Conservation (phyloP, 2,329 filamentous ascomycete species). For the Phialocephala subalpina region DNA sequence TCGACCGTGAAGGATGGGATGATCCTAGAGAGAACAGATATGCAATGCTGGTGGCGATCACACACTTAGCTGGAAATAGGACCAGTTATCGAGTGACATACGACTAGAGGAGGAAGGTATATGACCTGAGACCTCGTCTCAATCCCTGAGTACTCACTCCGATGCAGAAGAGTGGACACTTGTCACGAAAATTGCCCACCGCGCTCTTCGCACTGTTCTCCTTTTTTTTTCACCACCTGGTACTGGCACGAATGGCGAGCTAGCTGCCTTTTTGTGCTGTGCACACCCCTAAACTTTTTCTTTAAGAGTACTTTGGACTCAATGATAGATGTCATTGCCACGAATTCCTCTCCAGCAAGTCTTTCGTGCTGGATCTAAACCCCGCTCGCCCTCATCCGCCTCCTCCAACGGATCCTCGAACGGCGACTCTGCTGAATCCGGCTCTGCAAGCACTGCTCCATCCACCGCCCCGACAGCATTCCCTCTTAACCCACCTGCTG, state of each 20-base stretch:
- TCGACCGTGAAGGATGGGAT: slow-evolving; percentile 2
- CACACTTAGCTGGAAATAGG: background rate
- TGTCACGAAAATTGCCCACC: background rate
- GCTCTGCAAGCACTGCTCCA: slow-evolving; percentile 6
- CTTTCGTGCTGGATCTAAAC: slow-evolving; percentile 31
- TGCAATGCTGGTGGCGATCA: slow-evolving; percentile 8
- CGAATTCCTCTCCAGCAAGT: slow-evolving; percentile 36
- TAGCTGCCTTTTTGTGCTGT: background rate
- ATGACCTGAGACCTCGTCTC: background rate
- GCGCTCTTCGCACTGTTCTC: background rate
- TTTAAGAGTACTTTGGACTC: background rate
- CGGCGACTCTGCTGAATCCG: background rate
- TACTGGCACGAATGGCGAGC: background rate
- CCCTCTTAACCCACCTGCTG: background rate
- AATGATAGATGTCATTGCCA: slow-evolving; percentile 46
- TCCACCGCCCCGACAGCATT: slow-evolving; percentile 6
- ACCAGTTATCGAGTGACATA: slow-evolving; percentile 1
- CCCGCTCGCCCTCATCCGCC: slow-evolving; percentile 20
- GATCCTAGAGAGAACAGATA: slow-evolving; percentile 1
- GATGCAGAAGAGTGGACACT: slow-evolving; percentile 5
- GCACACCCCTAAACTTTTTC: background rate
- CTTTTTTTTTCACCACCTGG: background rate
- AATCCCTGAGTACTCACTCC: background rate
- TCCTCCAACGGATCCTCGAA: background rate
- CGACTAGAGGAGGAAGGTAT: background rate